These are phyloP conservation scores for Cucumis hystrix DNA, from an alignment of 306 rosid genomes.

Conservation along the genomic window DNA sequence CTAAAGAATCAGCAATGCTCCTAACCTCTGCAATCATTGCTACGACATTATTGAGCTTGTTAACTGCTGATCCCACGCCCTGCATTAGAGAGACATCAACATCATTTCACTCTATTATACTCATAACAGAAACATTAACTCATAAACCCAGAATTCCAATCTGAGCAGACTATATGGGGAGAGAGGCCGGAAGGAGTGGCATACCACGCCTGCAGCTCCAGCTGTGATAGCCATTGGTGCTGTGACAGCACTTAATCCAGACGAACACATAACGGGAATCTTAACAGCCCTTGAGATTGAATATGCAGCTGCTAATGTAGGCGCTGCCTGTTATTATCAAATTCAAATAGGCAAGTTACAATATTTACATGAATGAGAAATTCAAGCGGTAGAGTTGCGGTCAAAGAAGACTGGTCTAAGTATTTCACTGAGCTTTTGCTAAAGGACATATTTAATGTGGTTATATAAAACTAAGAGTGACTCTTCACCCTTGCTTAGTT, in stretches of 20 bases:
- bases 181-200: neutral
- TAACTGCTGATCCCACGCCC: conserved; percentile 90
- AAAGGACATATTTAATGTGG: neutral
- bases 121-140: neutral
- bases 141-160: neutral
- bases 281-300: conserved; percentile 79
- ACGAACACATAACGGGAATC: conserved; percentile 82
- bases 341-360: neutral
- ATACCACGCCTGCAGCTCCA: conserved; percentile 93
- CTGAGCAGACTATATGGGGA: neutral
- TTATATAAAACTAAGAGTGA: neutral
- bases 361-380: neutral
- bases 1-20: conserved; percentile 59
- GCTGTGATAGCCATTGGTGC: conserved; percentile 92
- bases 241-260: conserved; percentile 75
- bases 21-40: conserved; percentile 91
- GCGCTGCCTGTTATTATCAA: conserved; percentile 49
- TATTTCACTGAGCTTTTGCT: neutral
- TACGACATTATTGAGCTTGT: conserved; percentile 67
- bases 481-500: neutral
- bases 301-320: conserved; percentile 86
- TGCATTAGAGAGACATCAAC: conserved; percentile 14
- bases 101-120: neutral
- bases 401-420: neutral
- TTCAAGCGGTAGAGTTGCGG: neutral